Conservation (phyloP, 495 filamentous ascomycete species). For the Hypoxylon perforatum region DNA sequence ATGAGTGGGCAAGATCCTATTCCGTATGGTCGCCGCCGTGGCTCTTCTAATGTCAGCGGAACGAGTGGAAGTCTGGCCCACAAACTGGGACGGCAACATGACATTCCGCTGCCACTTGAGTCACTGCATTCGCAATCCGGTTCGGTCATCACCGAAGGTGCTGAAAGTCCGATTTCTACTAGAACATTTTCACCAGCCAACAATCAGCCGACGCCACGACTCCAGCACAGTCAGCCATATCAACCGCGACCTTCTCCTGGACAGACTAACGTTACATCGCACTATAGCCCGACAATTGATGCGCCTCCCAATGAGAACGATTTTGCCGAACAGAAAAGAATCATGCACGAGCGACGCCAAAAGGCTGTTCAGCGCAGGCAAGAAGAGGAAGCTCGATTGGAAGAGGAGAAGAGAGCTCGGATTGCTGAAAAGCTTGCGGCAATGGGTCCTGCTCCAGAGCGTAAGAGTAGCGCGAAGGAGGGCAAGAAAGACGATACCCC, state of each 20-base stretch:
- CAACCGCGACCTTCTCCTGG: constrained; percentile 62
- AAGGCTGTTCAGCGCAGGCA: constrained; percentile 79
- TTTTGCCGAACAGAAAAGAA: constrained; percentile 75
- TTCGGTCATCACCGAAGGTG: constrained; percentile 55
- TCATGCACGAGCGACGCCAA: constrained; percentile 87
- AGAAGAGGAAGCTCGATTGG: constrained; percentile 83
- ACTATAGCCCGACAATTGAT: constrained; percentile 49
- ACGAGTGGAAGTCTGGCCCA: constrained; percentile 78
- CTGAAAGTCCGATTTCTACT: constrained; percentile 60
- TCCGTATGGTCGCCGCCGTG: constrained; percentile 80
- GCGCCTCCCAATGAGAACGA: constrained; percentile 64
- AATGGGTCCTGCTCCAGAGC: constrained; percentile 76
- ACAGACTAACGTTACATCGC: constrained; percentile 58
- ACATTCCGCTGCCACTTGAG: constrained; percentile 58
- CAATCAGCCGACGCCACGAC: constrained; percentile 46
- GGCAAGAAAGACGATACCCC: constrained; percentile 10
- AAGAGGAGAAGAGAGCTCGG: constrained; percentile 84
- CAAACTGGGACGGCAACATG: constrained; percentile 56
- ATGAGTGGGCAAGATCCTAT: constrained; percentile 74
- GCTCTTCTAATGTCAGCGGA: constrained; percentile 95
- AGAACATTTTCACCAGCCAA: constrained; percentile 55
- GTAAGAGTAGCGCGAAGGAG: constrained; percentile 64
- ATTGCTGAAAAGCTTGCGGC: constrained; percentile 85
- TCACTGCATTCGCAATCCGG: constrained; percentile 54
- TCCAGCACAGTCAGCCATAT: constrained; percentile 56